phyloP scores from a whole-genome alignment of 2,329 filamentous ascomycete species.

The Dactylellina sp. region DNA sequence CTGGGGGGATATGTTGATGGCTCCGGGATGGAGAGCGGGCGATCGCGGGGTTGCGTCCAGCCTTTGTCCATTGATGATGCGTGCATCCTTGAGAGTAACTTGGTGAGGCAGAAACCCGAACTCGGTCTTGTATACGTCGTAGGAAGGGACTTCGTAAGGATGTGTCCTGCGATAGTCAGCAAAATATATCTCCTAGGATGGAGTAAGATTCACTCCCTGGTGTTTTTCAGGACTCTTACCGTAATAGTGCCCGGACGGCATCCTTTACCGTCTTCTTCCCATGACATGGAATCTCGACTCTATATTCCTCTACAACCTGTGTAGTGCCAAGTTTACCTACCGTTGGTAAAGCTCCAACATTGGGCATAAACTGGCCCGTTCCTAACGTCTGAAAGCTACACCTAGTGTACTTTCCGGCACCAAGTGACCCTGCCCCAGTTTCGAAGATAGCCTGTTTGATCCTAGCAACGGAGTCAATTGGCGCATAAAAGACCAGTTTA shows the following conservation, averaged over 20 bases:
- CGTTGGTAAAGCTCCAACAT: slow-evolving; percentile 19
- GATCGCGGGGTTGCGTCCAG: neutral
- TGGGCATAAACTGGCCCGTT: slow-evolving; percentile 33
- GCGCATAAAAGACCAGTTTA: slow-evolving; percentile 41
- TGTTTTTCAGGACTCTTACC: no score
- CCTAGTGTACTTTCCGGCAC: slow-evolving; percentile 27
- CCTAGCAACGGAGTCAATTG: slow-evolving; percentile 1
- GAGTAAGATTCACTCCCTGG: no score
- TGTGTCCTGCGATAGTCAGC: slow-evolving; percentile 16
- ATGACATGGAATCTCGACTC: slow-evolving; percentile 38
- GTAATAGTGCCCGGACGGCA: slow-evolving; percentile 37
- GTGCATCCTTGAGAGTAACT: neutral
- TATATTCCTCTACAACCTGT: slow-evolving; percentile 31
- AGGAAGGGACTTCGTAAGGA: slow-evolving; percentile 19
- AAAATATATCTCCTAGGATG: no score
- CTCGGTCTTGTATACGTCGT: slow-evolving; percentile 52
- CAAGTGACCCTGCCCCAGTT: slow-evolving; percentile 28
- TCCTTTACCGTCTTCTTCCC: slow-evolving; percentile 24
- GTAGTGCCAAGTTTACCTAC: neutral
- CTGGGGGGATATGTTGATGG: neutral
- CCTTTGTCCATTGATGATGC: neutral
- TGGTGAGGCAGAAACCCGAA: slow-evolving; percentile 35
- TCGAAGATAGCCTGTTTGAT: slow-evolving; percentile 49
- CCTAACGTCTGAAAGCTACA: slow-evolving; percentile 49
- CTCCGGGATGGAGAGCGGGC: neutral